These are phyloP conservation scores for Pulveroboletus sp. DNA, from an alignment of 768 basidiomycete genomes.

Conservation along the genomic window DNA sequence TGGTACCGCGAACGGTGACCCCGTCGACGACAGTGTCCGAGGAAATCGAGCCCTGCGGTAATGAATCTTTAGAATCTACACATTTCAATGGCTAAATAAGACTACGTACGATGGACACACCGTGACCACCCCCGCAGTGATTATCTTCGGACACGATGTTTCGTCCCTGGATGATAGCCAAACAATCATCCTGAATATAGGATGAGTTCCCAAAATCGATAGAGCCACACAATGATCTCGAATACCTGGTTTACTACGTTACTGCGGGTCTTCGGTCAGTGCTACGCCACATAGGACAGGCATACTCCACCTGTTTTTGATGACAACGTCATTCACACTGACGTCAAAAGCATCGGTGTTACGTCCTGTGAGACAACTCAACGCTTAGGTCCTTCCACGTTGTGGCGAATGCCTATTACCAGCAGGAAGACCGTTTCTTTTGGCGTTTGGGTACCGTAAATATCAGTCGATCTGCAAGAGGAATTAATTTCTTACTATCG, in stretches of 20 bases:
- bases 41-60: conserved; percentile 48
- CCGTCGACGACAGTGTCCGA: conserved; percentile 43
- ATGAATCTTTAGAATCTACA: not conserved
- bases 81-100: not conserved
- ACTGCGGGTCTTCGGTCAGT: conserved; percentile 8
- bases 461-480: too few species aligned
- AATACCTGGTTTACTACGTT: conserved; percentile 25
- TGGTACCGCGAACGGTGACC: conserved; percentile 48
- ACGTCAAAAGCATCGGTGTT: conserved; percentile 53
- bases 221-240: not conserved
- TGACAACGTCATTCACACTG: conserved; percentile 33
- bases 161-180: conserved; percentile 45
- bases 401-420: conserved; percentile 24
- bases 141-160: conserved; percentile 49
- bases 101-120: conserved; percentile 47
- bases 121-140: conserved; percentile 55
- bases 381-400: not conserved
- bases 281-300: not conserved
- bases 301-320: conserved; percentile 21
- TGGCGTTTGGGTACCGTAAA: conserved; percentile 40
- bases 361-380: conserved; percentile 26
- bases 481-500: conserved; percentile 41
- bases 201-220: not conserved
- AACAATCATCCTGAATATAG: conserved; percentile 53
- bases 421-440: conserved; percentile 45